phyloP scores from a whole-genome alignment of 306 rosid genomes.

The Fragaria vesca region DNA sequence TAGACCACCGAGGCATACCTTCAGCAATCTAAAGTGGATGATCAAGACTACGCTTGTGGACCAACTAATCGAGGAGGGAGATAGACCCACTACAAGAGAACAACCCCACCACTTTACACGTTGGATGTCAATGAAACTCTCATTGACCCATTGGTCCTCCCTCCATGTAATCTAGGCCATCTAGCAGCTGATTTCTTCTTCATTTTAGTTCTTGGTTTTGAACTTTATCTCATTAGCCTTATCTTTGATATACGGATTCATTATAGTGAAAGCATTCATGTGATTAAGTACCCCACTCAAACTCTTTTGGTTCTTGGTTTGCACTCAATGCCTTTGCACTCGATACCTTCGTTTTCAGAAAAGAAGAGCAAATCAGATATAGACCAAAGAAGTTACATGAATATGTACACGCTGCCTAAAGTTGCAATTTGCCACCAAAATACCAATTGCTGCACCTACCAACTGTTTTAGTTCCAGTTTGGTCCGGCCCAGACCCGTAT shows the following conservation, averaged over 20 bases:
- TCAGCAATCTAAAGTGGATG: too few relatives aligned
- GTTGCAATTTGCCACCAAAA: background rate
- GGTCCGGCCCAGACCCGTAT: background rate
- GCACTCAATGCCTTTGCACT: background rate
- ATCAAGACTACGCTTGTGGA: too few relatives aligned
- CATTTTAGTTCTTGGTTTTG: conserved; percentile 4
- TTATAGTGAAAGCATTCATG: background rate
- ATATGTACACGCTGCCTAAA: background rate
- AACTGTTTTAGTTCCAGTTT: too few relatives aligned
- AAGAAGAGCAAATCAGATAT: background rate
- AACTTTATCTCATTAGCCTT: background rate
- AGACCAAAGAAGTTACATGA: background rate
- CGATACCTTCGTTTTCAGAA: background rate
- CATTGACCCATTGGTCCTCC: background rate
- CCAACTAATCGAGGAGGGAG: too few relatives aligned
- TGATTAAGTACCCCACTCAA: background rate
- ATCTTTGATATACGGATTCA: background rate
- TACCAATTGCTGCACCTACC: background rate
- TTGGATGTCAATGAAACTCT: too few relatives aligned
- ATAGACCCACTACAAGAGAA: too few relatives aligned
- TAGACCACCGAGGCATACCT: too few relatives aligned
- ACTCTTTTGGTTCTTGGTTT: background rate
- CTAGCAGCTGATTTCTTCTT: conserved; percentile 28
- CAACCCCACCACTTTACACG: too few relatives aligned
- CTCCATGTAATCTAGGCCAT: conserved; percentile 55